Percentiles rank a stretch among this genome's conserved stretches.
phyloP scores from a whole-genome alignment of 148 eudicot species.

The Persicaria tinctoria region DNA sequence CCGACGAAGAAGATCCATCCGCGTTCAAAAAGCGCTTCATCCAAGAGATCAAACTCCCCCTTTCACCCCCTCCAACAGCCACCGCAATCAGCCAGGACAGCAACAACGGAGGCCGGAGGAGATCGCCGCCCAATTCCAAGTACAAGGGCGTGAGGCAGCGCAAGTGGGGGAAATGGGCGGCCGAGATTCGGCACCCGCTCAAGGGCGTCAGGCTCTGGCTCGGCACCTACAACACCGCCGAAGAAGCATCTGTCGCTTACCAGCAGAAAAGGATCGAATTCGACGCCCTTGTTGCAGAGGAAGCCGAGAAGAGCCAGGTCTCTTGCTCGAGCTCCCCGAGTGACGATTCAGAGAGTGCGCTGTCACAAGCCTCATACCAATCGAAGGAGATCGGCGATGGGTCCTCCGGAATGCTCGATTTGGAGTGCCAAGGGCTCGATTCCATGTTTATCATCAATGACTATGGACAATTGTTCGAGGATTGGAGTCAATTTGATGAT shows the following conservation, averaged over 20 bases:
- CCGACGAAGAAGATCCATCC: conserved; percentile 4
- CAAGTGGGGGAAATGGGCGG: conserved; percentile 95
- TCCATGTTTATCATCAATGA: conserved; percentile 24
- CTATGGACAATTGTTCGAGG: conserved; percentile 31
- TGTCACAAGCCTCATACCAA: background rate
- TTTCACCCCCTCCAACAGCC: background rate
- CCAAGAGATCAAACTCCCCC: conserved; percentile 37
- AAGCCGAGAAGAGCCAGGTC: no score
- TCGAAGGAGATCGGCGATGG: no score
- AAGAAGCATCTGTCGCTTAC: conserved; percentile 65
- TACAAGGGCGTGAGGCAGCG: conserved; percentile 74
- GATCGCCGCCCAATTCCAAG: conserved; percentile 18
- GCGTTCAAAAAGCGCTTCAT: conserved; percentile 29
- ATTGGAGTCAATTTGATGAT: conserved; percentile 26
- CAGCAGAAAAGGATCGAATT: conserved; percentile 33
- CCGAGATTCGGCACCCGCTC: conserved; percentile 80
- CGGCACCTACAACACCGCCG: conserved; percentile 71
- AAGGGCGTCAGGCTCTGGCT: conserved; percentile 58
- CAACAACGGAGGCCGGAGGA: conserved; percentile 29
- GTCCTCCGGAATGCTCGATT: background rate
- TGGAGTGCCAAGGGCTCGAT: conserved; percentile 24
- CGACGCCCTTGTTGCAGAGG: conserved; percentile 13
- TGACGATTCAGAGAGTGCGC: background rate
- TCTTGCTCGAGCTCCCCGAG: no score
- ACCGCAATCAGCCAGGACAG: conserved; percentile 26